Evolutionary conservation across 192 early-diverging fungal species (phyloP), one percentile per base, ranked within the genome.

Genomic region (Coemansia sp.): DNA sequence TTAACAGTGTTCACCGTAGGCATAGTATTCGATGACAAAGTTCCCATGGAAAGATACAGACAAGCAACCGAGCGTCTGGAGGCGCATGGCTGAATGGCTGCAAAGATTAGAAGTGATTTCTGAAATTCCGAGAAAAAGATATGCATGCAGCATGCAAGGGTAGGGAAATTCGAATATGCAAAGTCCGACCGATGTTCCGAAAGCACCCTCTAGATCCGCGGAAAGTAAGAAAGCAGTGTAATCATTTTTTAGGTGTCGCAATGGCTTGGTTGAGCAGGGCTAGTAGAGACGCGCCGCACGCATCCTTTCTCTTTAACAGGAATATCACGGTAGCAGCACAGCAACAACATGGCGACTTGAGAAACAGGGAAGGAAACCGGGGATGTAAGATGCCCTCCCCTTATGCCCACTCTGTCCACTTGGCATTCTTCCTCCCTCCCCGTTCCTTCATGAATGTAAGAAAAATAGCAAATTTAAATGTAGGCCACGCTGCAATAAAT

Each of bases 401-500:
- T 54, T 13, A 49, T 21, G 58, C 73, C 68, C 68, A 11, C 61
- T 53, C 60, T 32, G 32, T 66, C 60, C 37, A 40, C 26, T 71
- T 49, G 16, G 38, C 53, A 49, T 69, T 38, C 65, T 60, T 67
- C 45, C 47, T 48, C 42, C 65, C 65, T 45, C 59, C 63, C 58
- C 65, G 57, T 32, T 67, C 53, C 60, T 69, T 72, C 37, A 63
- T 70, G 64, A 73, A 67, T 63, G 67, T 73, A 73, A 61, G 71
- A 79, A 71, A 68, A 79, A 64, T 39, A 52, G 49, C 56, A 64
- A 65, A 57, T 57, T 42, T 57, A 75, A 80, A 71, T 80, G 72
- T 60, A 32, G 77, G 65, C 77, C 72, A 75, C 43, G 77, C 77
- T 71, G 77, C 54, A 75, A 75, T 80, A 75, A 75, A 75, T 75